Conservation (phyloP, 2,329 filamentous ascomycete species). For the Sporothrix brasiliensis region DNA sequence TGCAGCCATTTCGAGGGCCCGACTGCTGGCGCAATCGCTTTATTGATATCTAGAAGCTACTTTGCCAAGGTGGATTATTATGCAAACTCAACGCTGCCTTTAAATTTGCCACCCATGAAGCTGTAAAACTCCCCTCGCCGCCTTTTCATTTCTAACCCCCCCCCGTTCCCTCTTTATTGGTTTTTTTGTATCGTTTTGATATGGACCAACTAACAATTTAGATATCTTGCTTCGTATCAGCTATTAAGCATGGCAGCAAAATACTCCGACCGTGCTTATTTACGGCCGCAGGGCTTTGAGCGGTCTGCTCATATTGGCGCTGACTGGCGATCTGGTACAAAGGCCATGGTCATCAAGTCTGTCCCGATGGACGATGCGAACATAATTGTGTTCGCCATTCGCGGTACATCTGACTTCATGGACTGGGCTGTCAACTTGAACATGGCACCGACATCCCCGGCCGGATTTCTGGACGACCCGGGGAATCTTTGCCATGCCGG, state of each 20-base stretch:
- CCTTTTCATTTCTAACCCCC: not conserved
- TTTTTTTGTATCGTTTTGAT: not conserved
- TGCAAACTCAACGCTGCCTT: conserved; percentile 73
- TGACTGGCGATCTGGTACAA: conserved; percentile 73
- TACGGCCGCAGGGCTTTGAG: conserved; percentile 63
- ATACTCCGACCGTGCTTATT: conserved; percentile 76
- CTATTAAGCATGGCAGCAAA: conserved; percentile 77
- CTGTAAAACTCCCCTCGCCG: conserved; percentile 51
- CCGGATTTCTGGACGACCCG: conserved; percentile 73
- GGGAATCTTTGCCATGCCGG: conserved; percentile 80
- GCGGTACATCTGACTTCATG: conserved; percentile 76
- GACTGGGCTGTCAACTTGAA: conserved; percentile 87
- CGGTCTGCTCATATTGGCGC: conserved; percentile 69
- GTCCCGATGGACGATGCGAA: conserved; percentile 76
- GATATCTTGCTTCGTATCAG: conserved; percentile 74
- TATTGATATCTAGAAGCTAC: conserved; percentile 56
- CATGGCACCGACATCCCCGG: conserved; percentile 65
- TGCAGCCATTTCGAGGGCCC: conserved; percentile 43
- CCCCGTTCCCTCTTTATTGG: no score
- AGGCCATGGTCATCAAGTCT: conserved; percentile 83
- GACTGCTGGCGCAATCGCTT: conserved; percentile 42
- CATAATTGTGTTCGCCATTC: conserved; percentile 80
- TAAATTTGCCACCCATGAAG: conserved; percentile 66
- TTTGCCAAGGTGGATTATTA: conserved; percentile 80
- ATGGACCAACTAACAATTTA: conserved; percentile 39